Evolutionary conservation across 2,329 filamentous ascomycete genomes (phyloP).

Genomic region (Aureobasidium sp.): DNA sequence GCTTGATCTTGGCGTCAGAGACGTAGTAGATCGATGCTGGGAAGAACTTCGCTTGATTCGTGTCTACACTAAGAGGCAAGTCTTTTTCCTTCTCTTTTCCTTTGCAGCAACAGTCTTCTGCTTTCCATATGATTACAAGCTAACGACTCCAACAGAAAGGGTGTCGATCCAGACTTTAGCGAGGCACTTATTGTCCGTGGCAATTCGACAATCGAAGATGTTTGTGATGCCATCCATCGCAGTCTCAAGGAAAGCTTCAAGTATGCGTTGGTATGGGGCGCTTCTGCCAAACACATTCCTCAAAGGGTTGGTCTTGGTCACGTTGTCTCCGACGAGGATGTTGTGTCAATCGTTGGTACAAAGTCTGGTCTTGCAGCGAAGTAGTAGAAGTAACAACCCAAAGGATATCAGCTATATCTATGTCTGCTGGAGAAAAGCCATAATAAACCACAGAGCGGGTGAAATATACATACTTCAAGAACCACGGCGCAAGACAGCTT

Average conservation of each 20-base stretch:
- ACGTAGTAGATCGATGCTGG: conserved; percentile 94
- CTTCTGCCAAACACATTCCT: conserved; percentile 88
- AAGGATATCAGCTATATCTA: not conserved
- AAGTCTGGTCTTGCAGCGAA: conserved; percentile 31
- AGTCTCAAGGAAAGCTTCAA: conserved; percentile 98
- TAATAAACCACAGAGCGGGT: not conserved
- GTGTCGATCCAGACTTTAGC: conserved; percentile 75
- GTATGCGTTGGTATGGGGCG: conserved; percentile 96
- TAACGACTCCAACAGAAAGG: conserved; percentile 55
- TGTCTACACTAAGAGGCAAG: conserved; percentile 78
- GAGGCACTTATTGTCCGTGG: conserved; percentile 90
- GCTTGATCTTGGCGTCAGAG: conserved; percentile 82
- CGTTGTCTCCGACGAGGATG: conserved; percentile 63
- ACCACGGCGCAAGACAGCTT: not conserved
- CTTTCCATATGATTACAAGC: not conserved
- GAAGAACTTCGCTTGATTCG: conserved; percentile 82
- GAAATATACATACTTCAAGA: not conserved
- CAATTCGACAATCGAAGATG: conserved; percentile 88
- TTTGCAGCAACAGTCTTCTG: not conserved
- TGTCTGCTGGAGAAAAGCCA: not conserved
- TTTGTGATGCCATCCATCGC: conserved; percentile 91
- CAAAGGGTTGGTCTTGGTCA: conserved; percentile 86
- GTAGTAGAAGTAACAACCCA: not conserved
- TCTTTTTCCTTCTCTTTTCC: not conserved
- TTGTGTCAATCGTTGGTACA: conserved; percentile 54